Evolutionary conservation across 148 eudicot genomes (phyloP).

Genomic region (Rhododendron williamsianum): DNA sequence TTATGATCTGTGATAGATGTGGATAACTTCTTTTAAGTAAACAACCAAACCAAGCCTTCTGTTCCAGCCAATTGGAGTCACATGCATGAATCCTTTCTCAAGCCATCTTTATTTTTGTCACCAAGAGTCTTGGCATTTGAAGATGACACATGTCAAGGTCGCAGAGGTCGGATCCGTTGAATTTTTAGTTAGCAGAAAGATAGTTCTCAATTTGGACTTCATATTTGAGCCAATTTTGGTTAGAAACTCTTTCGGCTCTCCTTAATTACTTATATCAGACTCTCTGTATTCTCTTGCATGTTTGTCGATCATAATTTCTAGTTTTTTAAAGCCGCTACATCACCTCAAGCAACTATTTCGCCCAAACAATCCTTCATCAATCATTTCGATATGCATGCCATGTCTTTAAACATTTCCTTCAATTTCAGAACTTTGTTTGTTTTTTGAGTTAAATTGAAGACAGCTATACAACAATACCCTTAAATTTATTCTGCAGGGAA

Average conservation of each 20-base stretch:
- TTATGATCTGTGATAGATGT: background rate
- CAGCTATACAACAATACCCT: background rate
- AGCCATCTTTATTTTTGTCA: background rate
- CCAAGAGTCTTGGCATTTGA: background rate
- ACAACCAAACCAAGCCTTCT: background rate
- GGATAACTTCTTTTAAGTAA: background rate
- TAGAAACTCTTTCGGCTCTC: background rate
- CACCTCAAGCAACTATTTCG: background rate
- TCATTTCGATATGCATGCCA: background rate
- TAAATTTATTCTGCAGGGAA: conserved; percentile 25
- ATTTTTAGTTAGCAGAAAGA: background rate
- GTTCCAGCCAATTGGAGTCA: background rate
- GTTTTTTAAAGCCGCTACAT: background rate
- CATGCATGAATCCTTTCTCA: background rate
- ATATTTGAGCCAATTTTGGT: background rate
- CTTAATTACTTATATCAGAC: background rate
- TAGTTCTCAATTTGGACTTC: background rate
- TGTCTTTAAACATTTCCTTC: background rate
- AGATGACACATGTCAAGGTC: background rate
- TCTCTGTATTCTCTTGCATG: background rate
- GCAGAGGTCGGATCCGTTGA: background rate
- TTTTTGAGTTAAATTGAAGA: background rate
- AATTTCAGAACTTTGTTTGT: background rate
- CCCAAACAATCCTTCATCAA: background rate
- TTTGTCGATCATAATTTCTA: background rate